Evolutionary conservation across 371 early-diverging fungal species (phyloP), one percentile per base, ranked within the genome.

Genomic region (Mortierella sp.): DNA sequence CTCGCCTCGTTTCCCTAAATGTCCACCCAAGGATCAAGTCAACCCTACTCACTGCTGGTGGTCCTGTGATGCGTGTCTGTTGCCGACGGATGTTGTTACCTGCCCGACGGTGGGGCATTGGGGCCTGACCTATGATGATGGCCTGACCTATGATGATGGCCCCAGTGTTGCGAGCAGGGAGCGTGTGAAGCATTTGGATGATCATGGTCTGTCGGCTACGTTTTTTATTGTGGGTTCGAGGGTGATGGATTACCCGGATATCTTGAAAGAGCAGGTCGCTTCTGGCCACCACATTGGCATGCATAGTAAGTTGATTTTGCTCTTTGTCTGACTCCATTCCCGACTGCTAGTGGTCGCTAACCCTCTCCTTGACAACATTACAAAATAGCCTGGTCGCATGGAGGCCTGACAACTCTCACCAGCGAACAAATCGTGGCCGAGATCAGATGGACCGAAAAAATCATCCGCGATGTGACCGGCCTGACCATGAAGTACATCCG

Each of bases 341-440:
- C 26, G 21, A 64, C 51, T 75, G 53, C 8, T 51, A 28, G 11
- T 43, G 28, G 46, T n/a, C 31, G 8, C 19, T 31, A 26, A 28
- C 40, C 26, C 26, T 4, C 26, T 59, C 2, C 5, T 48, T 10
- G 9, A 50, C 93, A 91, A 28, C 2, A 61, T 57, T n/a, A 14
- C 28, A 87, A 26, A 93, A 91, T 87, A 93, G 86, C 95, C 34
- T 95, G 94, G 95, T 79, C 90, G 54, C 96, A 96, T 76, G 88
- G 87, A 69, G 90, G 91, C 72, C 87, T 94, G 88, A 94, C 95
- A 28, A 91, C 95, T n/a, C 88, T 94, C 80, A 90, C 91, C 55
- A 95, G 94, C 81, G 88, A 91, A 26, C 91, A 94, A 82, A 91
- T 95, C 59, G 92, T 96, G 51, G 93, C 94, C 73, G 96, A 96